Base-by-base conservation (phyloP, 331 rosid species). In the Acacia concinna region DNA sequence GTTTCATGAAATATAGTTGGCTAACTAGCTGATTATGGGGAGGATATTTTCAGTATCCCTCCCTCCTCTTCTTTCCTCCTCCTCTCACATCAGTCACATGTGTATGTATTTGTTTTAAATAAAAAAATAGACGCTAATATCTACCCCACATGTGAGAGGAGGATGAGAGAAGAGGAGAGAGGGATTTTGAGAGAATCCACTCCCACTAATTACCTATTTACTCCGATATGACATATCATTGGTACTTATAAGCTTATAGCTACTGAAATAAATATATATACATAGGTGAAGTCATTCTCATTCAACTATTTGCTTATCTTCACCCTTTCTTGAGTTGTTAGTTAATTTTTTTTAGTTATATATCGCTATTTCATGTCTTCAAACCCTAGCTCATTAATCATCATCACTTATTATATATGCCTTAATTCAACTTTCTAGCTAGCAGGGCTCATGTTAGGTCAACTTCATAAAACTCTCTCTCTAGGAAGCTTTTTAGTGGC, bases 401-500 rank as follows among this genome's bases (percentile, higher is more conserved):
- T n/a, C 60, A 52, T 52, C 13, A 52, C 59, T 51, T 51, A 20
- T 49, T 18, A 49, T 49, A 0, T 52, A n/a, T n/a, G 27, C 11
- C 60, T 51, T 9, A 10, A 54, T 54, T 8, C 40, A 20, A 14
- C 54, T 49, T 18, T 9, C n/a, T 63, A 52, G 23, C 77, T 79
- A 70, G 60, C 71, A 38, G 52, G 37, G 66, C 70, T 17, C 25
- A 32, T 72, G 56, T 77, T 66, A 30, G 31, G 74, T 81, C 86
- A 78, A 86, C 65, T 76, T 81, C 41, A 66, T 77, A 72, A 60
- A 77, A 68, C 68, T 44, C 49, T 44, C 34, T 38, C 56, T 47
- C 27, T 51, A 41, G 46, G 3, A 41, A 41, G 8, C 0, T 13
- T 27, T 51, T n/a, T 18, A 0, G 62, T 82, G 66, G 66, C 66